Conservation (phyloP, 2,329 filamentous ascomycete species). For the Shiraia sp. region DNA sequence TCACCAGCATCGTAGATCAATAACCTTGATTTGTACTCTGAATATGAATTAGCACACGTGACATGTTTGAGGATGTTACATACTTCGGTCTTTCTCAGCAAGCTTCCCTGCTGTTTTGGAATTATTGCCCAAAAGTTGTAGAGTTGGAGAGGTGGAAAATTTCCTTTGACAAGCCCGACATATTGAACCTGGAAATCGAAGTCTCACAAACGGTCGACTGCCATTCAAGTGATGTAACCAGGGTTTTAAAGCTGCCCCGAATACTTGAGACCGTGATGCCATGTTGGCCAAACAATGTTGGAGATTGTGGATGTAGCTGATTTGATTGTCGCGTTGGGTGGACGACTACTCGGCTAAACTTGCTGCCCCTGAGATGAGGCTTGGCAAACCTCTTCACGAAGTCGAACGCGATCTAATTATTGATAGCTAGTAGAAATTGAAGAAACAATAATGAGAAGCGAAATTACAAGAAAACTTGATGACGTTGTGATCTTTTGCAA, state of each 20-base stretch:
- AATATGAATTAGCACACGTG: constrained; percentile 3
- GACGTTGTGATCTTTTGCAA: too few relatives aligned
- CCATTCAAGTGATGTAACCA: constrained; percentile 12
- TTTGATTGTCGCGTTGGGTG: constrained; percentile 9
- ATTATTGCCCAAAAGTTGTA: constrained; percentile 20
- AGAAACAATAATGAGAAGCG: too few relatives aligned
- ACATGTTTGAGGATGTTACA: background rate
- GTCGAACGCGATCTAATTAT: too few relatives aligned
- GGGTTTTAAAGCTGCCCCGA: constrained; percentile 23
- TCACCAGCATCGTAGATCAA: constrained; percentile 45
- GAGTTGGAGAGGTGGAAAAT: constrained; percentile 33
- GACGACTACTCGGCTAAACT: constrained; percentile 25
- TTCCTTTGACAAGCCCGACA: constrained; percentile 34
- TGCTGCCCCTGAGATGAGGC: constrained; percentile 13
- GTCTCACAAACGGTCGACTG: background rate
- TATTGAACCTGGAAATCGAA: constrained; percentile 22
- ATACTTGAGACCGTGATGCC: constrained; percentile 27
- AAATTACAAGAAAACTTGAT: too few relatives aligned
- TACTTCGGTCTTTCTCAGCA: constrained; percentile 28
- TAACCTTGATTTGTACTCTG: constrained; percentile 32
- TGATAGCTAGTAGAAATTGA: too few relatives aligned
- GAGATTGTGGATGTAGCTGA: background rate
- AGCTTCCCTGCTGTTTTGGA: constrained; percentile 23
- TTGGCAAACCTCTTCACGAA: constrained; percentile 16
- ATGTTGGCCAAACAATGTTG: constrained; percentile 22